These are phyloP conservation scores for Macrophomina tecta DNA, from an alignment of 2,329 filamentous ascomycete genomes.

Conservation along the genomic window DNA sequence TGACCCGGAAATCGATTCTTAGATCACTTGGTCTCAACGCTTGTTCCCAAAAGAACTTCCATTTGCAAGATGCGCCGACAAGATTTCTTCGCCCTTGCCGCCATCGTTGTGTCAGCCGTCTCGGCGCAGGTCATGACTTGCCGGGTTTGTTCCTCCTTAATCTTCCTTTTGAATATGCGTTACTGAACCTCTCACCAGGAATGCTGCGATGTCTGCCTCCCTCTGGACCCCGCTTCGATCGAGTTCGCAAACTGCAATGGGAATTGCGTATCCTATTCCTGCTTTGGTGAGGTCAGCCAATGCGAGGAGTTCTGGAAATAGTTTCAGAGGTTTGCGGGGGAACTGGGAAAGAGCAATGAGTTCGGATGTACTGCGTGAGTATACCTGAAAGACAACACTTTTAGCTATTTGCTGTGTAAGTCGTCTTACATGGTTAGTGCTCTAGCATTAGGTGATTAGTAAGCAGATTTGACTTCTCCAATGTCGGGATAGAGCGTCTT, in stretches of 20 bases:
- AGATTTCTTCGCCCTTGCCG: not conserved
- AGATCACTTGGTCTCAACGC: too few species aligned
- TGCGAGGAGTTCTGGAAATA: slow-evolving; percentile 18
- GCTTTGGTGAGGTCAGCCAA: not conserved
- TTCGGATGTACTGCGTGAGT: too few species aligned
- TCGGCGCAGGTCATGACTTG: slow-evolving; percentile 1
- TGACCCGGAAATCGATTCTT: too few species aligned
- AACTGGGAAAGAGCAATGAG: too few species aligned
- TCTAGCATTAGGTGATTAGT: too few species aligned
- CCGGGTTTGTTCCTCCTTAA: not conserved
- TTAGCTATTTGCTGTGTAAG: too few species aligned
- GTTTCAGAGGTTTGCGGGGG: too few species aligned
- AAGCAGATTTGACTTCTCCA: too few species aligned
- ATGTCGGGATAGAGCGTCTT: too few species aligned
- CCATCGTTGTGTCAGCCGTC: not conserved
- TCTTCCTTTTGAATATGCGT: not conserved
- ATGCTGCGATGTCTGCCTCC: slow-evolving; percentile 3
- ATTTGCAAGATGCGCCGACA: not conserved
- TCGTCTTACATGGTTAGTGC: too few species aligned
- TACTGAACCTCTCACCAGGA: not conserved
- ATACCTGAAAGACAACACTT: too few species aligned
- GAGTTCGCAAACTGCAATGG: slow-evolving; percentile 15
- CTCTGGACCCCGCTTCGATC: not conserved
- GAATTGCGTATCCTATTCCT: slow-evolving; percentile 5
- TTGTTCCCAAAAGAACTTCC: too few species aligned